Evolutionary conservation across 768 basidiomycete species (phyloP).

Genomic region (Boletus speciosus): DNA sequence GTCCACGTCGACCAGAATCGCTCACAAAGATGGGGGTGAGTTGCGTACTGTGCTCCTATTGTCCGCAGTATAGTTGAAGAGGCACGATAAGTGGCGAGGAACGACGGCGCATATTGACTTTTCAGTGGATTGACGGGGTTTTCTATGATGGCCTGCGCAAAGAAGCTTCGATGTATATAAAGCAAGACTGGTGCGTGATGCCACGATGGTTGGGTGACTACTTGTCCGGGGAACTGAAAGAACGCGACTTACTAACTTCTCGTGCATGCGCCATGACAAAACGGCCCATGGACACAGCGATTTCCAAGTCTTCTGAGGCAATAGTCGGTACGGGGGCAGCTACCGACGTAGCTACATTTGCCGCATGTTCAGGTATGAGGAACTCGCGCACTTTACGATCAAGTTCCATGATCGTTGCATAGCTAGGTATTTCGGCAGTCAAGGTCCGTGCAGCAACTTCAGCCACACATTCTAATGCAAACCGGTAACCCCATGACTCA

Average conservation of each 20-base stretch:
- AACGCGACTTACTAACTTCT: constrained; percentile 34
- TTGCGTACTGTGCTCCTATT: constrained; percentile 45
- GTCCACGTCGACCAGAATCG: constrained; percentile 66
- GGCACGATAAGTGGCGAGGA: constrained; percentile 58
- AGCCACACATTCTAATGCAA: constrained; percentile 62
- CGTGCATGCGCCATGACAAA: constrained; percentile 36
- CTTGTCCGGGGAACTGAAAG: not conserved
- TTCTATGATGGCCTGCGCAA: constrained; percentile 69
- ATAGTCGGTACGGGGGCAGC: constrained; percentile 13
- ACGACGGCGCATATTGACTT: constrained; percentile 61
- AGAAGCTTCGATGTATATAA: constrained; percentile 65
- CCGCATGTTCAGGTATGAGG: constrained; percentile 47
- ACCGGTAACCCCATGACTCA: constrained; percentile 59
- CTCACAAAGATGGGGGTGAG: constrained; percentile 45
- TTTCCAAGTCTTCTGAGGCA: constrained; percentile 8
- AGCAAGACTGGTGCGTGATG: constrained; percentile 43
- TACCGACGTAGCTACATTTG: constrained; percentile 37
- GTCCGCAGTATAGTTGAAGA: constrained; percentile 55
- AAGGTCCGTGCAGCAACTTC: constrained; percentile 60
- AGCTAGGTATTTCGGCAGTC: constrained; percentile 61
- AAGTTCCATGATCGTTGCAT: constrained; percentile 62
- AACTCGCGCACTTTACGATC: constrained; percentile 69
- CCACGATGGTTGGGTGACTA: constrained; percentile 3
- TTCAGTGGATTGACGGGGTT: constrained; percentile 63
- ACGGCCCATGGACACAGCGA: constrained; percentile 36